These are phyloP conservation scores for Pholiota molesta DNA, from an alignment of 768 basidiomycete species.

Conservation along the genomic window DNA sequence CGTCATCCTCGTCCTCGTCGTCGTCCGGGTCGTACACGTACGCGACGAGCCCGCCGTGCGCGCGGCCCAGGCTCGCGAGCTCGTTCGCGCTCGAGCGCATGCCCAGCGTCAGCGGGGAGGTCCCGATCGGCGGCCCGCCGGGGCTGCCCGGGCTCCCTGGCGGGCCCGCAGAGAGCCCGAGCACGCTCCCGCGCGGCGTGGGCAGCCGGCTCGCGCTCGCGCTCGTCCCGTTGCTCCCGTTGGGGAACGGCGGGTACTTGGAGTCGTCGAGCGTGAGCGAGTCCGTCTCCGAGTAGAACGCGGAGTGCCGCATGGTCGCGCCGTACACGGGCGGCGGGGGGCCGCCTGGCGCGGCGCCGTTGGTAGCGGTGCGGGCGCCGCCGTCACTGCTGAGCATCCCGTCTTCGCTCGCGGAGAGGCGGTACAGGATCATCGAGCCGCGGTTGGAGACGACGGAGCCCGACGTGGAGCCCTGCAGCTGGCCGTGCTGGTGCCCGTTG, in stretches of 20 bases:
- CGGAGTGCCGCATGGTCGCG: constrained; percentile 23
- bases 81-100: constrained; percentile 9
- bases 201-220: background rate
- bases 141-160: background rate
- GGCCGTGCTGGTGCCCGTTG: background rate
- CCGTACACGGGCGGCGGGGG: too few species aligned
- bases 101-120: constrained; percentile 8
- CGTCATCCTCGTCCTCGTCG: constrained; percentile 24
- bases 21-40: constrained; percentile 64
- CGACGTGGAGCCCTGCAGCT: background rate
- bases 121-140: too few species aligned
- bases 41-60: constrained; percentile 48
- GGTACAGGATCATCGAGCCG: constrained; percentile 40
- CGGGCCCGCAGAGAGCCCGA: background rate
- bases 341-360: too few species aligned
- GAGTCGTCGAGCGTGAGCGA: constrained; percentile 31
- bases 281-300: constrained; percentile 32
- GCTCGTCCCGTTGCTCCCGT: background rate
- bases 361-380: too few species aligned
- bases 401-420: constrained; percentile 15
- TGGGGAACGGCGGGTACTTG: constrained; percentile 30
- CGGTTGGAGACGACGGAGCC: constrained; percentile 11
- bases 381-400: background rate
- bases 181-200: constrained; percentile 1
- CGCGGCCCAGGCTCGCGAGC: constrained; percentile 14